These are phyloP conservation scores for Xylaria sp. DNA, from an alignment of 2,329 filamentous ascomycete genomes.

Conservation along the genomic window DNA sequence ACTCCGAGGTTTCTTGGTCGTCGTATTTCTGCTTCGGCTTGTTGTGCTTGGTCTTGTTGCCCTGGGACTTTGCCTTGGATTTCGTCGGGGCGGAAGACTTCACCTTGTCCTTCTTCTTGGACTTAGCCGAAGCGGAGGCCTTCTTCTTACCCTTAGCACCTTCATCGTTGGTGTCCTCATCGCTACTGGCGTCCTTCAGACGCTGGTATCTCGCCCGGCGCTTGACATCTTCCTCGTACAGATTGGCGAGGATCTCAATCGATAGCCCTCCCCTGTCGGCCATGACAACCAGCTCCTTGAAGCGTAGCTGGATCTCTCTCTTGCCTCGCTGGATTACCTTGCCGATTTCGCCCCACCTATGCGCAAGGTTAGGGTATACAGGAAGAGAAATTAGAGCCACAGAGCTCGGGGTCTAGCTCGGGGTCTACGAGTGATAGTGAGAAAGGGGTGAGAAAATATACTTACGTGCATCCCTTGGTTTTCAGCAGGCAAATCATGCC, in stretches of 20 bases:
- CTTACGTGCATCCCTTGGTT: conserved; percentile 18
- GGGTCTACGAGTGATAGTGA: neutral
- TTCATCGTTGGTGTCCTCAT: neutral
- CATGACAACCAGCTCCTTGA: conserved; percentile 12
- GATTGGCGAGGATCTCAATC: conserved; percentile 8
- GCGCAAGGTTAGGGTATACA: neutral
- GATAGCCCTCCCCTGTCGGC: conserved; percentile 18
- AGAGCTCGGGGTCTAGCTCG: neutral
- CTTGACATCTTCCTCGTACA: conserved; percentile 2
- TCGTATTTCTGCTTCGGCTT: neutral
- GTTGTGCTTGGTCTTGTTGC: neutral
- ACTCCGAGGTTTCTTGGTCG: too few species aligned
- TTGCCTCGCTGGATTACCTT: conserved; percentile 11
- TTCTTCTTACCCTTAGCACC: neutral
- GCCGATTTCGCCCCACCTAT: conserved; percentile 27
- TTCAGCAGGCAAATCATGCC: conserved; percentile 22
- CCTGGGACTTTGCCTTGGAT: neutral
- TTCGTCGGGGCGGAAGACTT: neutral
- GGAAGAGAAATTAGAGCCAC: neutral
- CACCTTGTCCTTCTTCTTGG: neutral
- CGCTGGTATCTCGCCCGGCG: neutral
- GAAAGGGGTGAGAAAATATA: neutral
- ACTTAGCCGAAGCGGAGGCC: neutral
- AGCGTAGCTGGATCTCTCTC: conserved; percentile 14
- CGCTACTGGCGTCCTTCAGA: neutral